Evolutionary conservation across 768 basidiomycete genomes (phyloP).

Genomic region (Boletus reticulatus): DNA sequence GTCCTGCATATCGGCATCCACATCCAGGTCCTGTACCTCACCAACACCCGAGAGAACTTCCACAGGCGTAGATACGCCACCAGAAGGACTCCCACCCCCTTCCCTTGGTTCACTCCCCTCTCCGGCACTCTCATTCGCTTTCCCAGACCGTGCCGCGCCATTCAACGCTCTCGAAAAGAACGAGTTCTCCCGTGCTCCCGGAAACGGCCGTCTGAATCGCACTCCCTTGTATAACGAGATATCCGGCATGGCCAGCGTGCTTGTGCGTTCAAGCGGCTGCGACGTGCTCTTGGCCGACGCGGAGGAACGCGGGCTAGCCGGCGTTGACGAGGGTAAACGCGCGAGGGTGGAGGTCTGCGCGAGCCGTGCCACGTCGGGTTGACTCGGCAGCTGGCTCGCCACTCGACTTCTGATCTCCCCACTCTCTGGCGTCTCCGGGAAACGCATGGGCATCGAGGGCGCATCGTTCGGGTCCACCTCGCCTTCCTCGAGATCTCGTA

Average conservation of each 20-base stretch:
- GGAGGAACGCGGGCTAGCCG: neutral
- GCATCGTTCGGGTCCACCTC: constrained; percentile 13
- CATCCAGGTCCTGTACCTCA: neutral
- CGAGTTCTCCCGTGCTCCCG: constrained; percentile 9
- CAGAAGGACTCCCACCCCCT: neutral
- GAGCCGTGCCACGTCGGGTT: neutral
- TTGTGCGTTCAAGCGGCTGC: neutral
- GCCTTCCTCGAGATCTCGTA: constrained; percentile 10
- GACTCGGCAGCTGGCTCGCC: neutral
- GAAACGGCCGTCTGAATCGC: constrained; percentile 19
- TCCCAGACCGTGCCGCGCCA: neutral
- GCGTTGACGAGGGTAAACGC: neutral
- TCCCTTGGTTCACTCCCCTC: neutral
- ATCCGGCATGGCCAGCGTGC: constrained; percentile 20
- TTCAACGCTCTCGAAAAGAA: constrained; percentile 27
- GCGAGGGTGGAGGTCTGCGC: neutral
- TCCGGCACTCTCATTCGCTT: neutral
- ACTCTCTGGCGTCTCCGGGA: constrained; percentile 4
- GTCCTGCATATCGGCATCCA: constrained; percentile 7
- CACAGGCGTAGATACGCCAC: neutral
- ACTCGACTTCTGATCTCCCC: constrained; percentile 17
- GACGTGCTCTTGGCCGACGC: neutral
- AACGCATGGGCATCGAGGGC: neutral
- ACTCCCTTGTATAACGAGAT: constrained; percentile 22
- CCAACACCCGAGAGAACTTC: neutral